phyloP scores from a whole-genome alignment of 176 grass and related monocot genomes.

The Neostapfia colusana region DNA sequence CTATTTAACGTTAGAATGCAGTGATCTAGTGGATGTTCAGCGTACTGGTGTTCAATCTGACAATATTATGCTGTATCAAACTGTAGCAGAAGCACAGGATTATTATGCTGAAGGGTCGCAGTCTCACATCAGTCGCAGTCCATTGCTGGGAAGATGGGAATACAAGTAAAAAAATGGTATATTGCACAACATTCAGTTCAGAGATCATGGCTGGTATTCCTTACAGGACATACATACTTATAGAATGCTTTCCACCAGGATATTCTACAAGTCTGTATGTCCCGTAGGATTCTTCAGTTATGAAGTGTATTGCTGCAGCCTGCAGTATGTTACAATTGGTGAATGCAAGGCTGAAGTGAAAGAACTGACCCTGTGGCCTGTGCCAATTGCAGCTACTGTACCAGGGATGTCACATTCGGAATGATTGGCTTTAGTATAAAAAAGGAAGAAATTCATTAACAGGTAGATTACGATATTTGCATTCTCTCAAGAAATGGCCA shows the following conservation, averaged over 20 bases:
- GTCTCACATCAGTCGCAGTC: not conserved
- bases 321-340: not conserved
- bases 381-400: not conserved
- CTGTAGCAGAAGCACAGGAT: slow-evolving; percentile 19
- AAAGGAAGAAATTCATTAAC: slow-evolving; percentile 11
- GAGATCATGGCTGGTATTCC: not conserved
- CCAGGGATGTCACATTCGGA: not conserved
- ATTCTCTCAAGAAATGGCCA: slow-evolving; percentile 9
- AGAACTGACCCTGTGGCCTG: not conserved
- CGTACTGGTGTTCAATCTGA: slow-evolving; percentile 18
- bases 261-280: not conserved
- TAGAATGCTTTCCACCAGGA: not conserved
- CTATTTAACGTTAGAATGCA: not conserved
- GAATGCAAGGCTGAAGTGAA: not conserved
- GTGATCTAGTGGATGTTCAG: slow-evolving; percentile 44
- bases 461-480: not conserved
- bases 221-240: not conserved
- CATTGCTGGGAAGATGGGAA: not conserved
- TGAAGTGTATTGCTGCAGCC: not conserved
- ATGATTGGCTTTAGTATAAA: not conserved
- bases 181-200: not conserved
- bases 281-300: not conserved
- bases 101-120: not conserved
- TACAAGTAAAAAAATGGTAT: not conserved
- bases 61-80: slow-evolving; percentile 3